A percentile compares a stretch with the other conserved stretches of the same genome.
Conservation (phyloP, 2,329 filamentous ascomycete genomes). For the Colletotrichum neosansevieriae region DNA sequence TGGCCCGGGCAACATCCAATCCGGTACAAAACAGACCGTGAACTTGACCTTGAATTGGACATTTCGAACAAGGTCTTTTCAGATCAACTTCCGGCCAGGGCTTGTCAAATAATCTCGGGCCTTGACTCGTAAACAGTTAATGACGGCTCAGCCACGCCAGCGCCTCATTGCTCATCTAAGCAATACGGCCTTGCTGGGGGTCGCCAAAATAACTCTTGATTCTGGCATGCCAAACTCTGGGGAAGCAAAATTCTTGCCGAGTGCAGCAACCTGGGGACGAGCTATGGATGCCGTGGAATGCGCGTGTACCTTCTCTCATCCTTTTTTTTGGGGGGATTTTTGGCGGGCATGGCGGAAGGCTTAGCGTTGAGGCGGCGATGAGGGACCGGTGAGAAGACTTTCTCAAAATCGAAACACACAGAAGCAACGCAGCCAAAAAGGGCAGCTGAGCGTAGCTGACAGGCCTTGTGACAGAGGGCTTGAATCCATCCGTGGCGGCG, state of each 20-base stretch:
- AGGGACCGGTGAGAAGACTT: neutral
- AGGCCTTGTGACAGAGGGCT: slow-evolving; percentile 15
- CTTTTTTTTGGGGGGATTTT: neutral
- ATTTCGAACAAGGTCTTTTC: neutral
- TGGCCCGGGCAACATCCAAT: neutral
- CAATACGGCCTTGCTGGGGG: slow-evolving; percentile 13
- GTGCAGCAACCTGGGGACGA: neutral
- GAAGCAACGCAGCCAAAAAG: slow-evolving; percentile 6
- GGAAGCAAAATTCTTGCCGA: neutral
- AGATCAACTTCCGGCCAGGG: slow-evolving; percentile 1
- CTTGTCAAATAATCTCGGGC: slow-evolving; percentile 28
- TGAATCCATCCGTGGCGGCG: slow-evolving; percentile 2
- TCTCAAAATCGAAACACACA: neutral
- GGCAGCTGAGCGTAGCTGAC: slow-evolving; percentile 8
- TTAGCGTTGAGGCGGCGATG: slow-evolving; percentile 19
- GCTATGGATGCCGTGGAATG: neutral
- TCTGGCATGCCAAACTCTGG: neutral
- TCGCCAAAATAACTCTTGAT: slow-evolving; percentile 14
- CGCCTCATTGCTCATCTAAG: slow-evolving; percentile 34
- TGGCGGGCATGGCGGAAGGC: slow-evolving; percentile 3
- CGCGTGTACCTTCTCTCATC: neutral
- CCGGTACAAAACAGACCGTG: neutral
- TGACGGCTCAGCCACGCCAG: slow-evolving; percentile 31
- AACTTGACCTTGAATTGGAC: slow-evolving; percentile 15
- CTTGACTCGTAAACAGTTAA: slow-evolving; percentile 32